Evolutionary conservation across 2,329 filamentous ascomycete species (phyloP).

Genomic region (Pseudocercospora ulei): DNA sequence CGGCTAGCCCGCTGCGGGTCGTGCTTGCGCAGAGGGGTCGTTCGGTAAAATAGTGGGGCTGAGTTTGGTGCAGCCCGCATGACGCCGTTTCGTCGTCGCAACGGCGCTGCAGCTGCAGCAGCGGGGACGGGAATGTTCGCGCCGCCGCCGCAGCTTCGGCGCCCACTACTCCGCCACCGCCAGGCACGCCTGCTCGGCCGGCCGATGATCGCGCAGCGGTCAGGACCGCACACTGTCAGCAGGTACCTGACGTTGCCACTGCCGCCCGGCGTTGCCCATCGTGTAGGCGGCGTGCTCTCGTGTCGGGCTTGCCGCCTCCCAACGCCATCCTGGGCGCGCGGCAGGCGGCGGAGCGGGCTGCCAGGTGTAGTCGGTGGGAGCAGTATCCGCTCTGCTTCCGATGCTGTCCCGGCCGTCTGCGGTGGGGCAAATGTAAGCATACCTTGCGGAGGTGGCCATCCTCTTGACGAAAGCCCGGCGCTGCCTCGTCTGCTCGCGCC

Average conservation of each 20-base stretch:
- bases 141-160: not conserved
- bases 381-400: constrained; percentile 3
- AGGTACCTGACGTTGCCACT: constrained; percentile 9
- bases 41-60: too few species aligned
- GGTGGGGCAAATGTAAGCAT: constrained; percentile 16
- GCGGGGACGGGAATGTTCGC: not conserved
- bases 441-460: constrained; percentile 29
- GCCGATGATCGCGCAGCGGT: constrained; percentile 15
- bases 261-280: constrained; percentile 5
- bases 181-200: constrained; percentile 4
- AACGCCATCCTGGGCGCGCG: constrained; percentile 4
- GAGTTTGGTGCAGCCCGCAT: not conserved
- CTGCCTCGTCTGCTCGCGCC: constrained; percentile 36
- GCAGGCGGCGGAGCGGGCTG: not conserved
- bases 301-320: constrained; percentile 8
- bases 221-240: constrained; percentile 8
- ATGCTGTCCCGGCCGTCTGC: not conserved
- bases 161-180: too few species aligned
- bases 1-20: not conserved
- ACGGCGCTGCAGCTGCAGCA: not conserved
- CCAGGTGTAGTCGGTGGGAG: constrained; percentile 4
- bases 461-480: constrained; percentile 33
- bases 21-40: too few species aligned
- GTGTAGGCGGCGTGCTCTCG: constrained; percentile 4
- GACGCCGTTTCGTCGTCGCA: not conserved